Base-by-base conservation (phyloP, 176 grass and related monocot genomes). In the Secale cereale region DNA sequence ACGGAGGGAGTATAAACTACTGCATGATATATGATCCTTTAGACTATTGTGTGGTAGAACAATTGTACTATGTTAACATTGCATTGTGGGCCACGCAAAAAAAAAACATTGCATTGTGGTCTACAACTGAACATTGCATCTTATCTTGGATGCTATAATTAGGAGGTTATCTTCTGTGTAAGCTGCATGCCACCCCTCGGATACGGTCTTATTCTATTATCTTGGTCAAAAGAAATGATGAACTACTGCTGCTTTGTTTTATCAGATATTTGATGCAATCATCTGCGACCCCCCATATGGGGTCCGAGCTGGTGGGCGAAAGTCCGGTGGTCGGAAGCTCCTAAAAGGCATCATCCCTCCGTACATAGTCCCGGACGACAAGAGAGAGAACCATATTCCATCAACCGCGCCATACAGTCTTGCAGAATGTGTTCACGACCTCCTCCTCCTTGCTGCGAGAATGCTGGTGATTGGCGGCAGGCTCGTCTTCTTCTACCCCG, bases 201-300 rank as follows among this genome's bases (percentile, higher is more conserved):
- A 61, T 63, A 62, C 29, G 19, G 23, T 17, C 13, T 20, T 70
- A 12, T 16, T 86, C 11, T 45, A 63, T 19, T 28, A 8, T 35
- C 16, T 45, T 65, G 19, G 20, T 59, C 28, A 27, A 28, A 65
- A 27, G 19, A 50, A 19, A 25, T 64, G 29, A 65, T 65, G 22
- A 59, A 29, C 48, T 31, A 25, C 19, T 35, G 20, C 32, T 83
- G 43, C 56, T 46, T 84, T 28, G n/a, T 79, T 20, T 79, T 84
- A 88, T 70, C 76, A 98, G 96, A 78, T 98, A 63, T 94, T 95
- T 7, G 93, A 95, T 84, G 93, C 93, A 17, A 95, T 98, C 62
- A 92, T 98, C 31, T 95, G 96, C 70, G 96, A 98, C 41, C 96
- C 96, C 36, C 96, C 96, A 59, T 98, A 98, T 78, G 96, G 96